A percentile compares a stretch with the other conserved stretches of the same genome.
These are phyloP conservation scores for Litsea cubeba DNA, from an alignment of 164 flowering plant genomes.

Conservation along the genomic window DNA sequence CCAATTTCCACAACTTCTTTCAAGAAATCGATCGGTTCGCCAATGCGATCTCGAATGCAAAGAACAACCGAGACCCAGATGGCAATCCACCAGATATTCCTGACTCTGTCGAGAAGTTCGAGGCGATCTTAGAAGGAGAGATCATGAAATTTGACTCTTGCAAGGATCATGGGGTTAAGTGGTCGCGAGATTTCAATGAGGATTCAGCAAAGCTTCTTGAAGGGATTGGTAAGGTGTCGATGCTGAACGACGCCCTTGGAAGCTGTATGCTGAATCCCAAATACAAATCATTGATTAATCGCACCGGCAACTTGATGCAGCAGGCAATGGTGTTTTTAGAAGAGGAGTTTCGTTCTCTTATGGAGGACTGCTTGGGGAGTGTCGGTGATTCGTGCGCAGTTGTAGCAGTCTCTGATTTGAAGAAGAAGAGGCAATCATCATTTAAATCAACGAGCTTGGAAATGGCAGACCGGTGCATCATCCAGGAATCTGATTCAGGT, in stretches of 20 bases:
- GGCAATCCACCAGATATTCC: conserved; percentile 25
- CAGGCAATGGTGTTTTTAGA: conserved; percentile 59
- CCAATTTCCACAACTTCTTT: conserved; percentile 5
- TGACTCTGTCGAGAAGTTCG: conserved; percentile 18
- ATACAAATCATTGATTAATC: conserved; percentile 19
- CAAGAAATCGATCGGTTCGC: conserved; percentile 28
- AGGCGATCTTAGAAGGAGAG: conserved; percentile 26
- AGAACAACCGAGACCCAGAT: background rate
- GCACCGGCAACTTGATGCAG: conserved; percentile 37
- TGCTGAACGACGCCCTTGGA: conserved; percentile 18
- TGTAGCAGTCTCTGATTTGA: background rate
- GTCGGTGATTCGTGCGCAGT: background rate
- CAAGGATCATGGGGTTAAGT: conserved; percentile 17
- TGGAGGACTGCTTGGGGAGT: conserved; percentile 35
- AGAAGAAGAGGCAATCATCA: conserved; percentile 3
- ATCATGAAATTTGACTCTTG: conserved; percentile 24
- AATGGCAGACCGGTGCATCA: background rate
- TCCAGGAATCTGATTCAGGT: background rate
- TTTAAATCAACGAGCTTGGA: background rate
- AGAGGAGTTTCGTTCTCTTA: conserved; percentile 51
- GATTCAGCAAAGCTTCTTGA: conserved; percentile 22
- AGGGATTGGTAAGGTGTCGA: conserved; percentile 20
- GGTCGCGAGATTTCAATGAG: conserved; percentile 18
- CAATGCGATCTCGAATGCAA: background rate
- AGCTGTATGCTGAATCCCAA: conserved; percentile 5